phyloP scores from a whole-genome alignment of 257 asterid species.

The Cruciata laevipes region DNA sequence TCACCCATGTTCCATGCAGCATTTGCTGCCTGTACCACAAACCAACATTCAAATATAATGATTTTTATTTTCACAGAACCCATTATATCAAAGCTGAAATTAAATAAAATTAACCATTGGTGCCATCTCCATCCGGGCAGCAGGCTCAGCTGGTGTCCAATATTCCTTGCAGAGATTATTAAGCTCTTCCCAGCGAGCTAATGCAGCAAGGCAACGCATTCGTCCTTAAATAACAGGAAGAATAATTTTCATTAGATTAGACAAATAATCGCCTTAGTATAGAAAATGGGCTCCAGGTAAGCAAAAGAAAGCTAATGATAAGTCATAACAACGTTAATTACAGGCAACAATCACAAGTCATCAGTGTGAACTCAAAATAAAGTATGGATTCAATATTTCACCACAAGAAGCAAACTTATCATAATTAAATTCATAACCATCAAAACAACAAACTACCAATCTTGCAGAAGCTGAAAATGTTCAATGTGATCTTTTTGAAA shows the following conservation, averaged over 20 bases:
- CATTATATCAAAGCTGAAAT: neutral
- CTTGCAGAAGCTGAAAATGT: neutral
- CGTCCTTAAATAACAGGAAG: conserved; percentile 48
- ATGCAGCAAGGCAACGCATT: conserved; percentile 98
- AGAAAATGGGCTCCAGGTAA: neutral
- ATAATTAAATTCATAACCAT: neutral
- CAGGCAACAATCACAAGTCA: neutral
- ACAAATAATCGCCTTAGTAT: neutral
- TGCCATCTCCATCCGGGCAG: conserved; percentile 99
- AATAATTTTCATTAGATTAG: neutral
- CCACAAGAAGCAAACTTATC: neutral
- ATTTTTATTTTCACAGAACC: neutral
- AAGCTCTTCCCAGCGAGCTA: conserved; percentile 99
- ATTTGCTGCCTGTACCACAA: conserved; percentile 66
- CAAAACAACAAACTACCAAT: neutral
- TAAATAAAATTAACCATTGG: conserved; percentile 62
- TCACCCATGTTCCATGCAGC: conserved; percentile 99
- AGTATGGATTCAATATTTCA: neutral
- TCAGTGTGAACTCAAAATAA: neutral
- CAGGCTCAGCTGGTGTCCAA: conserved; percentile 99
- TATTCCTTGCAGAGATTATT: conserved; percentile 91
- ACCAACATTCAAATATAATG: conserved; percentile 11
- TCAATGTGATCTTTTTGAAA: neutral
- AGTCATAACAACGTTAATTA: neutral
- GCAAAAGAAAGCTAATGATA: neutral